phyloP scores from a whole-genome alignment of 352 stramenopile genomes.

The Elongisporangium anandrum region DNA sequence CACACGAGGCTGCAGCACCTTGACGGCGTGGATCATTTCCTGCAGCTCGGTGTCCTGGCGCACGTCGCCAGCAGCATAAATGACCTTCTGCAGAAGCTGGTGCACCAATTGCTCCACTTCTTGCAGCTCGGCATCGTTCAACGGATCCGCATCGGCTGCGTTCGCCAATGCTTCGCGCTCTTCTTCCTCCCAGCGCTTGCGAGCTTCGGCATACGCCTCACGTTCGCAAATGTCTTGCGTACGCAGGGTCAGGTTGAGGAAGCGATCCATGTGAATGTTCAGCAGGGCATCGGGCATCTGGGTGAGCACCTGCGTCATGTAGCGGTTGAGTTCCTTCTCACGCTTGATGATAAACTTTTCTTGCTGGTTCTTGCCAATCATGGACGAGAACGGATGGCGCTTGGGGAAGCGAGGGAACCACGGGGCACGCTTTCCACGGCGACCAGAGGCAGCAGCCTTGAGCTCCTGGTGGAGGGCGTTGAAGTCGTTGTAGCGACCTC shows the following conservation, averaged over 20 bases:
- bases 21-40: slow-evolving; percentile 89
- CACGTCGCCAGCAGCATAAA: slow-evolving; percentile 82
- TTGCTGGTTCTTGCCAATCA: slow-evolving; percentile 90
- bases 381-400: slow-evolving; percentile 87
- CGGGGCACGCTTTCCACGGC: slow-evolving; percentile 79
- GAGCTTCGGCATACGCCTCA: slow-evolving; percentile 83
- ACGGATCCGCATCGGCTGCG: slow-evolving; percentile 74
- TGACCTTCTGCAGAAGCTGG: slow-evolving; percentile 86
- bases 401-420: slow-evolving; percentile 90
- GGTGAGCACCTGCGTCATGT: slow-evolving; percentile 89
- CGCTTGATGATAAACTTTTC: slow-evolving; percentile 91
- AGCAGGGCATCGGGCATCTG: slow-evolving; percentile 87
- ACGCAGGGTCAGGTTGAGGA: slow-evolving; percentile 85
- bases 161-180: slow-evolving; percentile 84
- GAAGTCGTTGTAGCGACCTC: slow-evolving; percentile 88
- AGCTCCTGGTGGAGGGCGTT: slow-evolving; percentile 88
- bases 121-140: slow-evolving; percentile 85
- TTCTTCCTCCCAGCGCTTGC: slow-evolving; percentile 86
- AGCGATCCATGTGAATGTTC: slow-evolving; percentile 88
- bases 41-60: slow-evolving; percentile 86
- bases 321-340: slow-evolving; percentile 89
- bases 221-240: slow-evolving; percentile 86
- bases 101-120: slow-evolving; percentile 88
- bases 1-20: slow-evolving; percentile 82
- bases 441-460: slow-evolving; percentile 78